These are phyloP conservation scores for Heterobasidion occidentale DNA, from an alignment of 1,284 basidiomycete genomes.

Conservation along the genomic window DNA sequence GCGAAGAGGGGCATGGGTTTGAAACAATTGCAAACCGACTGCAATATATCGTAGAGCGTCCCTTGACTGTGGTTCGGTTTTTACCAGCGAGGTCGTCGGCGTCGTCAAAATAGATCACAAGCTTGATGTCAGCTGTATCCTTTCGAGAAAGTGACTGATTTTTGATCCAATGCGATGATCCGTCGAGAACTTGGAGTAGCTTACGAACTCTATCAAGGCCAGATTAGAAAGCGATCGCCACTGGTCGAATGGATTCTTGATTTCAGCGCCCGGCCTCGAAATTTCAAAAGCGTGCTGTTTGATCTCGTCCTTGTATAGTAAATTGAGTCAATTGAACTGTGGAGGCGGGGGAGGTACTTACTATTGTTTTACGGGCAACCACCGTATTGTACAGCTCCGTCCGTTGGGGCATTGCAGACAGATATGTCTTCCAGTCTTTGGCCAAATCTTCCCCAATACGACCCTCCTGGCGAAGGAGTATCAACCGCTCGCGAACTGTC, in stretches of 20 bases:
- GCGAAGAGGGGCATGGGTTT: neutral
- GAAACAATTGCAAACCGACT: too few relatives aligned
- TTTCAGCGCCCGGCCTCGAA: too few relatives aligned
- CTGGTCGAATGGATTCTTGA: too few relatives aligned
- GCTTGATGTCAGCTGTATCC: neutral
- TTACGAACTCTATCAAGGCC: too few relatives aligned
- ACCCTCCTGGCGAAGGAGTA: neutral
- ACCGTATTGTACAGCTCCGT: neutral
- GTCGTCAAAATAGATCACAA: neutral
- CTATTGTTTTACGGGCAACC: neutral
- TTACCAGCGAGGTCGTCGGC: neutral
- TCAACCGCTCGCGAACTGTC: neutral
- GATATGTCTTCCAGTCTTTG: neutral
- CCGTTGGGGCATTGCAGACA: neutral
- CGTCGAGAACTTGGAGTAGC: too few relatives aligned
- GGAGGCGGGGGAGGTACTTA: neutral
- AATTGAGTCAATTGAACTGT: too few relatives aligned
- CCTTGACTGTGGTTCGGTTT: neutral
- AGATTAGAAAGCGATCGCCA: too few relatives aligned
- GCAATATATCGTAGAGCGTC: too few relatives aligned
- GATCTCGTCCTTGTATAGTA: too few relatives aligned
- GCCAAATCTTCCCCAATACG: neutral
- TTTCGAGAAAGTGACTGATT: neutral
- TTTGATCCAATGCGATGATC: neutral
- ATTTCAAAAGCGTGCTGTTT: too few relatives aligned